Conservation (phyloP, 306 rosid species). For the Spatholobus suberectus region DNA sequence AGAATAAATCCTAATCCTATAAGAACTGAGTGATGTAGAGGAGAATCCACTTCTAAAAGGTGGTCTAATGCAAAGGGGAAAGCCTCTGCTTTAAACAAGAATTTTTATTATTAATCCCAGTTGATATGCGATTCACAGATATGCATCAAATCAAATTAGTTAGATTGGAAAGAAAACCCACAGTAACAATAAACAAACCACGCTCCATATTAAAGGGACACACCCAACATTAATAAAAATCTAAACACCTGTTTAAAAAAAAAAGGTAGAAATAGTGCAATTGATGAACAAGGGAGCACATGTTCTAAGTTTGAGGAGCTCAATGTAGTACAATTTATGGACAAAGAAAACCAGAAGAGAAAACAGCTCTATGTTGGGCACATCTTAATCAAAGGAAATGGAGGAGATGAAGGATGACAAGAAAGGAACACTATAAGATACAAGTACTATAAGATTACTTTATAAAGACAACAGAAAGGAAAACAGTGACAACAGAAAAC, state of each 20-base stretch:
- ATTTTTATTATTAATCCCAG: background rate
- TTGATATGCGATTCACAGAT: background rate
- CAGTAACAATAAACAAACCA: background rate
- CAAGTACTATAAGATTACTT: background rate
- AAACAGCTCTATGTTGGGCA: background rate
- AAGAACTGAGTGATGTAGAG: background rate
- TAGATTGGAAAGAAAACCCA: slow-evolving; percentile 5
- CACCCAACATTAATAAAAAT: background rate
- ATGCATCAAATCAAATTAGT: slow-evolving; percentile 4
- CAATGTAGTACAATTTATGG: background rate
- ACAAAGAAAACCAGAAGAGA: background rate
- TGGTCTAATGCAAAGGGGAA: background rate
- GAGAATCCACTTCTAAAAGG: background rate
- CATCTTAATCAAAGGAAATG: background rate
- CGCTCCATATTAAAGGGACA: background rate
- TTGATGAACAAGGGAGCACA: background rate
- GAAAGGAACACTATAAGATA: background rate
- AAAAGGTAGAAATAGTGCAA: background rate
- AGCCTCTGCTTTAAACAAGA: background rate
- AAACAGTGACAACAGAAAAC: background rate
- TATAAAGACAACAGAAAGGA: background rate
- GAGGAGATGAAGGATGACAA: background rate
- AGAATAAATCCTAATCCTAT: background rate
- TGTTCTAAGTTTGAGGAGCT: background rate
- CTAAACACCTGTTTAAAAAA: background rate